A percentile compares a stretch with the other conserved stretches of the same genome.
These are phyloP conservation scores for Daldinia childiae DNA, from an alignment of 495 filamentous ascomycete species.

Conservation along the genomic window DNA sequence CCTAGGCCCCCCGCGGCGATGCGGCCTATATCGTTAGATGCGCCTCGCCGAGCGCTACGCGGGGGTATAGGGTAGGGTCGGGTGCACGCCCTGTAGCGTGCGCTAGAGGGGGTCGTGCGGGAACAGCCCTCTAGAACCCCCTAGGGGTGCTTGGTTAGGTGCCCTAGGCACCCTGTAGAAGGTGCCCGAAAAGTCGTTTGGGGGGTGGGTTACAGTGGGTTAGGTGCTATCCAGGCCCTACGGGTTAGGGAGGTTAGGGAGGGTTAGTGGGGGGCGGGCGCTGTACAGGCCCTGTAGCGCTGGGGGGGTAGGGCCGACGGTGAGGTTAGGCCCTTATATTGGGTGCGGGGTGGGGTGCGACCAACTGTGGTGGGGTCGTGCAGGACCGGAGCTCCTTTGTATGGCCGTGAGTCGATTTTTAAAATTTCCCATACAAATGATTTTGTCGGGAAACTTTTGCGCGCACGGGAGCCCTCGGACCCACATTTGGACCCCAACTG, in stretches of 20 bases:
- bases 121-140: neutral
- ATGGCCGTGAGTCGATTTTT: slow-evolving; percentile 3
- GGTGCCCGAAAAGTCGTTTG: neutral
- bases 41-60: slow-evolving; percentile 6
- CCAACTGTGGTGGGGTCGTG: neutral
- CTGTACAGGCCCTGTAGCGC: neutral
- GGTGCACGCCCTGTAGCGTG: neutral
- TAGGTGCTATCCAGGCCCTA: no score
- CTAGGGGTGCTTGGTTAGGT: neutral
- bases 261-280: no score
- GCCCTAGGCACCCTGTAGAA: neutral
- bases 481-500: neutral
- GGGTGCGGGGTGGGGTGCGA: neutral
- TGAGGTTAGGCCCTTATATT: neutral
- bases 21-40: neutral
- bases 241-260: neutral
- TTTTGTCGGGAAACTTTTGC: slow-evolving; percentile 8
- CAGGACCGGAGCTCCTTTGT: neutral
- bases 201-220: neutral
- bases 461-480: neutral
- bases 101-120: neutral
- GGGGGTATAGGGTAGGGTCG: neutral
- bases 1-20: neutral
- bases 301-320: neutral
- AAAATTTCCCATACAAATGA: slow-evolving; percentile 13